Evolutionary conservation across 192 early-diverging fungal genomes (phyloP), one percentile per base, ranked within the genome.

Genomic region (Umbelopsis sp.): DNA sequence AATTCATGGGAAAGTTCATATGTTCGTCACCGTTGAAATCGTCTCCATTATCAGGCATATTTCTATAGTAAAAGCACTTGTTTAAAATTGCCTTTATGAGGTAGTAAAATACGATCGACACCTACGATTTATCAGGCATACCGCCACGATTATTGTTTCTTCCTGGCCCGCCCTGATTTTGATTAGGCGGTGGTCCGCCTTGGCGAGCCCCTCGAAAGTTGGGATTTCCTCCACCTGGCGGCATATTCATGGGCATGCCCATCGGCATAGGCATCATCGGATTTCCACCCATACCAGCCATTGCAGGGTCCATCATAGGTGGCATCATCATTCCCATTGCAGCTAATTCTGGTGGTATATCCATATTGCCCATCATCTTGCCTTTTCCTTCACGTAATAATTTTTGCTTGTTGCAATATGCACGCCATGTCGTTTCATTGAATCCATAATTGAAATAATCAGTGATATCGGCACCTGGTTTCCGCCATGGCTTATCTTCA

Each of bases 381-480:
- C 69, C 74, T 49, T 77, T 66, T 78, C 74, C 13, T 95, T 90
- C 13, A 16, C 97, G 86, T 65, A 96, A 70, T 73, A 88, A 85
- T 78, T 92, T 94, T 83, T 99, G 97, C 81, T 95, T 97, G n/a
- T 86, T 81, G 72, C 91, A 94, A 80, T 98, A 99, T 10, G 90
- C 84, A 72, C 92, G 88, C 98, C 98, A 99, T 23, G 91, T 92
- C n/a, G 84, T 78, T 78, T 99, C 97, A 78, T 93, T 97, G 75
- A 99, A 98, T 2, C 98, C 98, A 84, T 94, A 99, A 84, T 99
- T 99, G 82, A 99, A 99, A 81, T 97, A 99, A 77, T 99, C 98
- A 2, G 97, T 97, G 44, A 98, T 87, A 72, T 99, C 98, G 3
- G 97, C 95, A 52, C 91, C 92, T 15, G 93, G 93, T 30, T 89